These are phyloP conservation scores for Colletotrichum costaricense DNA, from an alignment of 2,329 filamentous ascomycete genomes.

Conservation along the genomic window DNA sequence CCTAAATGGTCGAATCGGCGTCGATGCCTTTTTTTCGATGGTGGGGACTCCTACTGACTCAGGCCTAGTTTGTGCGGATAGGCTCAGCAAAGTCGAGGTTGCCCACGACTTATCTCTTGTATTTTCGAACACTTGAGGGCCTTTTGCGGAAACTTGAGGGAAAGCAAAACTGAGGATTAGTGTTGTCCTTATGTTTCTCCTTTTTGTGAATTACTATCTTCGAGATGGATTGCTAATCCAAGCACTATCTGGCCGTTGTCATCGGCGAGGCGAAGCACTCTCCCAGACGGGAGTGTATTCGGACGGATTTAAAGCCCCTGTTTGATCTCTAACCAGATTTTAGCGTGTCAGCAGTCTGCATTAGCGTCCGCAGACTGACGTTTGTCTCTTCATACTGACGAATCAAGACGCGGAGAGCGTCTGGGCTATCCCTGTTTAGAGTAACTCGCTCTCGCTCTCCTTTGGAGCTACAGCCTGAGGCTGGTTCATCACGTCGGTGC, in stretches of 20 bases:
- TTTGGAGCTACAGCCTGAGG: not conserved
- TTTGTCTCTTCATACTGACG: not conserved
- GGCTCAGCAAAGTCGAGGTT: not conserved
- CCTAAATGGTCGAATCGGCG: slow-evolving; percentile 10
- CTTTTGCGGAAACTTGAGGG: not conserved
- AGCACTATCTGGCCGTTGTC: not conserved
- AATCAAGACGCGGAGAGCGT: not conserved
- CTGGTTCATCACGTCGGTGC: not conserved
- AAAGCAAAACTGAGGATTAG: not conserved
- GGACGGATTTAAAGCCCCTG: slow-evolving; percentile 8
- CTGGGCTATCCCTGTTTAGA: not conserved
- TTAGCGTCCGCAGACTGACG: slow-evolving; percentile 23
- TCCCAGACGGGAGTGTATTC: not conserved
- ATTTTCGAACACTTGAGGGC: not conserved
- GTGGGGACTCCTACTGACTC: slow-evolving; percentile 2
- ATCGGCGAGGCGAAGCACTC: slow-evolving; percentile 10
- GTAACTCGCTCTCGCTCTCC: slow-evolving; percentile 3
- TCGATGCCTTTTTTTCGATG: not conserved
- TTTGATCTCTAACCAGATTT: not conserved
- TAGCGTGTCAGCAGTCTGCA: slow-evolving; percentile 31
- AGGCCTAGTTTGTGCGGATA: not conserved
- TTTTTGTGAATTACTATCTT: not conserved
- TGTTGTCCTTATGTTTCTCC: not conserved
- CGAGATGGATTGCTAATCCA: not conserved
- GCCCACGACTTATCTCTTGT: not conserved